Evolutionary conservation across 345 rosid species (phyloP).

Genomic region (rapeseed (Brassica napus)): DNA sequence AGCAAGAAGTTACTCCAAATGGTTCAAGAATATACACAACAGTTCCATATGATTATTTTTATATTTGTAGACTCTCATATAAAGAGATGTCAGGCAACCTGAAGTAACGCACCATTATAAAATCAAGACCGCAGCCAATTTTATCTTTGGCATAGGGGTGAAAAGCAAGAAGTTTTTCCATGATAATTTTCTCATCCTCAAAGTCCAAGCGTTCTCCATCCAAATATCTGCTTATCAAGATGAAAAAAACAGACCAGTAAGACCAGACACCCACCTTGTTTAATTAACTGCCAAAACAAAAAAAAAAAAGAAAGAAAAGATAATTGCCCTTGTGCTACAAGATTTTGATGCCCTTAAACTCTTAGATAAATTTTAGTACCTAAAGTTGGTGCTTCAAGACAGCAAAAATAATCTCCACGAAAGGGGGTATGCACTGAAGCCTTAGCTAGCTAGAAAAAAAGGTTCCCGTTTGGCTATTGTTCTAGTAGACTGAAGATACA

Average conservation of each 20-base stretch:
- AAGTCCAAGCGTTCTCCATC: constrained; percentile 66
- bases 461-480: neutral
- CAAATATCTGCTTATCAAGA: constrained; percentile 55
- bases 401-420: neutral
- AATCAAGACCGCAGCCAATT: constrained; percentile 83
- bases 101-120: constrained; percentile 59
- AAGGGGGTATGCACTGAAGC: neutral
- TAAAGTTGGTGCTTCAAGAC: too few relatives aligned
- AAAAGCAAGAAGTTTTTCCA: constrained; percentile 67
- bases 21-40: too few relatives aligned
- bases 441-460: constrained; percentile 8
- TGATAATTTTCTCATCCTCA: constrained; percentile 63
- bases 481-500: neutral
- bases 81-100: neutral
- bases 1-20: too few relatives aligned
- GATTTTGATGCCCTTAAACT: too few relatives aligned
- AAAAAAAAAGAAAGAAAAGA: too few relatives aligned
- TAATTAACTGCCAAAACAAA: too few relatives aligned
- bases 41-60: too few relatives aligned
- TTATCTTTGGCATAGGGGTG: constrained; percentile 82
- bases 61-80: neutral
- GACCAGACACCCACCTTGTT: neutral
- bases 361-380: too few relatives aligned
- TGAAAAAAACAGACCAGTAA: neutral
- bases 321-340: too few relatives aligned